Conservation (phyloP, 768 basidiomycete species). For the Mycena haematopus region DNA sequence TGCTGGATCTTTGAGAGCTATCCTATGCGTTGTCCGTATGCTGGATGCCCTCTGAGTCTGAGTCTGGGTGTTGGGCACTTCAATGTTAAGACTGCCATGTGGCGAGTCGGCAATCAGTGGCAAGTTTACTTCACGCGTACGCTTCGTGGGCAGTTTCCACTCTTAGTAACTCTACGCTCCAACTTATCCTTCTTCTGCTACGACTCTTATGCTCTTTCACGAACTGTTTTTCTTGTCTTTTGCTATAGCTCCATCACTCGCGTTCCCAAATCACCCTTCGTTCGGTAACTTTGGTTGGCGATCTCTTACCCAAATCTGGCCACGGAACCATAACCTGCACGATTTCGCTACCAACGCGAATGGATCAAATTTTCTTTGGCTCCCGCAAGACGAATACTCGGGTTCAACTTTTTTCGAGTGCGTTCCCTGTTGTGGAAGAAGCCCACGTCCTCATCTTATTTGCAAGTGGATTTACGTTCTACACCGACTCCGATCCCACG, state of each 20-base stretch:
- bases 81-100: no score
- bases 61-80: neutral
- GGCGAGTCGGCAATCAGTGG: no score
- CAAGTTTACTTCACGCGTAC: constrained; percentile 7
- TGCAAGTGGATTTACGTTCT: constrained; percentile 64
- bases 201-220: constrained; percentile 25
- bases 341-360: constrained; percentile 50
- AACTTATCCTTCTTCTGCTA: constrained; percentile 4
- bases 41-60: neutral
- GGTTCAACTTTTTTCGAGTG: constrained; percentile 78
- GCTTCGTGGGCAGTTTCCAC: neutral
- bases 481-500: constrained; percentile 67
- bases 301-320: constrained; percentile 20
- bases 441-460: neutral
- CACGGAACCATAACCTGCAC: constrained; percentile 1
- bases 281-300: neutral
- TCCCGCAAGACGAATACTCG: constrained; percentile 69
- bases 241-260: constrained; percentile 9
- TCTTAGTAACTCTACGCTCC: constrained; percentile 7
- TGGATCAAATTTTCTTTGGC: constrained; percentile 65
- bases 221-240: constrained; percentile 19
- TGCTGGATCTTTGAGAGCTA: constrained; percentile 11
- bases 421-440: constrained; percentile 24
- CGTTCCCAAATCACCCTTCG: constrained; percentile 10
- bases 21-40: neutral